These are phyloP conservation scores for Penicillium soppii DNA, from an alignment of 495 filamentous ascomycete species.

Conservation along the genomic window DNA sequence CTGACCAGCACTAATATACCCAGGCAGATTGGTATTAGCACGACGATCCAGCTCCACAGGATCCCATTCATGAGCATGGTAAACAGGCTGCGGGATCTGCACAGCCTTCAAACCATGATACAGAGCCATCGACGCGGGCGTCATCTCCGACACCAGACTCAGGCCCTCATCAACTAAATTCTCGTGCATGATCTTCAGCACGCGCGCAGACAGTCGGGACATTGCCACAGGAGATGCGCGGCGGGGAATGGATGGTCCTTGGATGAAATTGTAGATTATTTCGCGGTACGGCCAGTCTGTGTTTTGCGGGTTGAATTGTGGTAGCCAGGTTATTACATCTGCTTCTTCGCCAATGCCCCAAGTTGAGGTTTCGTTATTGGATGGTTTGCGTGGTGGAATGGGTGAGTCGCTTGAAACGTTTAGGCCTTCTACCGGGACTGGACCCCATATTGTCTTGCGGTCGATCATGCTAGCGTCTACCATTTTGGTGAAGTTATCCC, in stretches of 20 bases:
- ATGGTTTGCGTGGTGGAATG: constrained; percentile 44
- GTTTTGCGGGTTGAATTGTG: constrained; percentile 62
- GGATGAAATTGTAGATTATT: constrained; percentile 50
- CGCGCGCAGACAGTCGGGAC: constrained; percentile 54
- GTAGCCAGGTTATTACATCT: constrained; percentile 68
- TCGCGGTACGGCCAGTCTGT: constrained; percentile 59
- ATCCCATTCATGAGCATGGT: constrained; percentile 59
- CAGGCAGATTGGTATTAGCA: constrained; percentile 56
- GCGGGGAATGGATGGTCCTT: constrained; percentile 52
- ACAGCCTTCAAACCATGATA: constrained; percentile 64
- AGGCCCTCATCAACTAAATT: constrained; percentile 41
- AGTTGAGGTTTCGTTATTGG: constrained; percentile 55
- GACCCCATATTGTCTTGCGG: constrained; percentile 54
- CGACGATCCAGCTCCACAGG: constrained; percentile 53
- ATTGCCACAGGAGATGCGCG: constrained; percentile 64
- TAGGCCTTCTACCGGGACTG: constrained; percentile 45
- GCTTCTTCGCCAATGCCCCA: constrained; percentile 75
- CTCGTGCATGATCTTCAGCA: constrained; percentile 66
- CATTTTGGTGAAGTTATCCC: constrained; percentile 9
- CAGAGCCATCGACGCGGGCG: constrained; percentile 58
- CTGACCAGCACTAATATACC: constrained; percentile 8
- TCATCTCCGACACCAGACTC: constrained; percentile 67
- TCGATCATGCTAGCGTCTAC: constrained; percentile 6
- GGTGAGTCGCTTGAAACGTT: constrained; percentile 44
- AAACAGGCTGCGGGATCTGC: constrained; percentile 56